Base-by-base conservation (phyloP, 768 basidiomycete species). In the Leccinum aurantiacum region DNA sequence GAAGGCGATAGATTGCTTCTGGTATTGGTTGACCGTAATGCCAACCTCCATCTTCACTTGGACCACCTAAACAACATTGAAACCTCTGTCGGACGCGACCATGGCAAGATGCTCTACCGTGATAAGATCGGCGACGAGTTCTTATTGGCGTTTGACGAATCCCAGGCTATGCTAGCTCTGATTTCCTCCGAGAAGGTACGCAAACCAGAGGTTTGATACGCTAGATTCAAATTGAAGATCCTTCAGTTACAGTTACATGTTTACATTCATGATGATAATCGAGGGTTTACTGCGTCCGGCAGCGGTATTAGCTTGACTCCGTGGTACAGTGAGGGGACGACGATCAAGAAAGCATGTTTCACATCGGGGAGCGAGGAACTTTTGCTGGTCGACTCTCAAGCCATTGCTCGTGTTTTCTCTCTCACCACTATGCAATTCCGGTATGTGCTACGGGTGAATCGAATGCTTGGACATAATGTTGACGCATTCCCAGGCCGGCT, bases 351-450 rank as follows among this genome's bases (percentile, higher is more conserved):
- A 38, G 73, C 77, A 0, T 75, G 77, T 49, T 84, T 87, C 61
- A 72, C 84, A 2, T 70, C 69, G 27, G 82, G 82, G 5, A 78
- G 68, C 33, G 86, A 87, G 56, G 86, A 87, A 48, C 60, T 87
- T 22, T 63, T 84, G 0, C 68, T 87, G 0, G 67, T 85, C 14
- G 85, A 87, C 57, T 75, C 75, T 3, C 63, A 61, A 22, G 72
- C 70, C 2, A 71, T 76, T 37, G 82, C 76, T 1, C 73, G 85
- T 3, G 76, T 86, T 22, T 85, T 80, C 59, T 86, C 85, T 2
- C 69, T 84, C 22, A 71, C 80, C 3, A 81, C 82, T 1, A 77
- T 82, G 65, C 80, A 83, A 60, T 85, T 84, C 53, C 71, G 85
- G 84, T 86, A 38, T 41, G 75, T 63, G 15, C 8, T 15, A 22